Base-by-base conservation (phyloP, 768 basidiomycete genomes). In the Suillus hirtellus region DNA sequence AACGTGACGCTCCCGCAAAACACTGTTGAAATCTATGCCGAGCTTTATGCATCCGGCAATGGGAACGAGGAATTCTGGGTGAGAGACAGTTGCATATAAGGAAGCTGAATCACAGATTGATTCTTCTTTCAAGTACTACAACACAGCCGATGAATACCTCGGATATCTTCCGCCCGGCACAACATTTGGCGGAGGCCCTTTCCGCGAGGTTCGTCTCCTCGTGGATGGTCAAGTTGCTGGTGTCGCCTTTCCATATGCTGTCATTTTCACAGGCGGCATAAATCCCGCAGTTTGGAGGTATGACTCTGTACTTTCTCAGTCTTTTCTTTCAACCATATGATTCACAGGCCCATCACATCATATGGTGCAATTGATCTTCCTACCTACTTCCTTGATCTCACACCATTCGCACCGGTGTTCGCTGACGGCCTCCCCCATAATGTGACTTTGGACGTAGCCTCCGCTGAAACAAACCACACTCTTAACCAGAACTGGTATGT, bases 11-110 rank as follows among this genome's bases (percentile, higher is more conserved):
- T 92, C 4, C 91, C 92, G 21, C 82, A 74, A 65, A 92, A 92
- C 63, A 80, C 90, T 3, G 84, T 90, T 1, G 77, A 86, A 52
- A 79, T 88, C 1, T 89, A 82, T 64, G 89, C 87, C 8, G 90
- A 93, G 71, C 75, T 93, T 4, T 86, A 86, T 65, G 90, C 91
- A 17, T 91, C 86, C 2, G 87, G 87, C 1, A 88, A 86, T 62
- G 80, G 80, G 14, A 74, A 82, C 1, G 88, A 89, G 70, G 92
- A 93, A 74, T 92, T 92, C 70, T 93, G 92, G 91, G 90, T 90
- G 66, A 56, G 79, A 63, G 11, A 15, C 15, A 21, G 15, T 9
- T 64, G 54, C 27, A 15, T 17, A 42, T 37, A 14, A 42, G 10
- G n/a, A 58, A 42, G 27, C 19, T 50, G 40, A 46, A 49, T 63